A percentile compares a stretch with the other conserved stretches of the same genome.
Conservation (phyloP, 768 basidiomycete species). For the Lactifluus subvellereus region DNA sequence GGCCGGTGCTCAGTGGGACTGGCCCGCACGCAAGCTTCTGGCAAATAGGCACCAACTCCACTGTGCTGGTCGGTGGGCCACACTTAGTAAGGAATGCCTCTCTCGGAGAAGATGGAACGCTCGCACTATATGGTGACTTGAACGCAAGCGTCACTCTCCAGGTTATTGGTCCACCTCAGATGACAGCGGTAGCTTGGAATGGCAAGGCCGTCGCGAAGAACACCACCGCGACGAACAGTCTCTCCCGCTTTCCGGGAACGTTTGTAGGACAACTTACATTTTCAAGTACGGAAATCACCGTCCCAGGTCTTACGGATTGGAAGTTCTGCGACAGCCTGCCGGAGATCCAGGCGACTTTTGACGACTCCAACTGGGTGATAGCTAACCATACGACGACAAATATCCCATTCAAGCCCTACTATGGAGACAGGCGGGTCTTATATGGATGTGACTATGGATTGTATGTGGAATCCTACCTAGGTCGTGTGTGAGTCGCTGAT, state of each 20-base stretch:
- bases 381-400: constrained; percentile 73
- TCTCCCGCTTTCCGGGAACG: constrained; percentile 37
- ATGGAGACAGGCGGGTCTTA: constrained; percentile 70
- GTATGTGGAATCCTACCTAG: constrained; percentile 34
- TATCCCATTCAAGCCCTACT: constrained; percentile 60
- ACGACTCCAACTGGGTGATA: constrained; percentile 57
- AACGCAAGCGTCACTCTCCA: constrained; percentile 51
- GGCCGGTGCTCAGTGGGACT: constrained; percentile 48
- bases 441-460: constrained; percentile 87
- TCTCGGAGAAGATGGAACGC: constrained; percentile 29
- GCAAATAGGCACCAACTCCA: constrained; percentile 65
- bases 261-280: constrained; percentile 44
- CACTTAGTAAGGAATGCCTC: constrained; percentile 42
- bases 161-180: constrained; percentile 52
- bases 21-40: constrained; percentile 56
- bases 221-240: constrained; percentile 28
- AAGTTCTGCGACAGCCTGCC: constrained; percentile 71
- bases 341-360: constrained; percentile 51
- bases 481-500: neutral
- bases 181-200: constrained; percentile 67
- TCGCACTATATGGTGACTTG: constrained; percentile 66
- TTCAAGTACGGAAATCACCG: constrained; percentile 32
- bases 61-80: constrained; percentile 50
- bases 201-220: constrained; percentile 42
- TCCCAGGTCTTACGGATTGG: constrained; percentile 61